A percentile compares a stretch with the other conserved stretches of the same genome.
Evolutionary conservation across 2,329 filamentous ascomycete genomes (phyloP).

Genomic region (Epichloe coenophiala): DNA sequence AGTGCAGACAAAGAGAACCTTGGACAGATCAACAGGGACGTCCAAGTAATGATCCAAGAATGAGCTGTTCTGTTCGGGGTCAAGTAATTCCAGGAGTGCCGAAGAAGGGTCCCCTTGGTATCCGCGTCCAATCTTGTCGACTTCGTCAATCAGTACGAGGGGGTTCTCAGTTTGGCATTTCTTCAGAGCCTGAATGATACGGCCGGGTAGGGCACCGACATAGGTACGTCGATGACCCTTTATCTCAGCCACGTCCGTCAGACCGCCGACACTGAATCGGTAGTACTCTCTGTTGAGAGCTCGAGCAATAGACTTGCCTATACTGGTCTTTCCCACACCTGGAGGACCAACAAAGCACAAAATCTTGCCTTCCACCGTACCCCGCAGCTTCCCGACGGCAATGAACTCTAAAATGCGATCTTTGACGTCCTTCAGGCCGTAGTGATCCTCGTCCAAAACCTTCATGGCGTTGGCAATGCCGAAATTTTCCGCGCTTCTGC

Average conservation of each 20-base stretch:
- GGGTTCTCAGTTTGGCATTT: conserved; percentile 97
- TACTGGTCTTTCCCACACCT: conserved; percentile 96
- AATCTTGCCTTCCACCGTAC: conserved; percentile 96
- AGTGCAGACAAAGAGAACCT: conserved; percentile 96
- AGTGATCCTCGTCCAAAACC: conserved; percentile 91
- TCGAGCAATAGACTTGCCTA: conserved; percentile 93
- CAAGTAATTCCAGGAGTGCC: conserved; percentile 81
- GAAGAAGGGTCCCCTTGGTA: conserved; percentile 95
- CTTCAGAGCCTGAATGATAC: conserved; percentile 96
- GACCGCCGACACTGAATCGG: conserved; percentile 90
- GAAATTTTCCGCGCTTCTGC: conserved; percentile 92
- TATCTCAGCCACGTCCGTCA: conserved; percentile 96
- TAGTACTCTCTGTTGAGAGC: conserved; percentile 95
- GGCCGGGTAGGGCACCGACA: conserved; percentile 85
- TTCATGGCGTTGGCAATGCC: conserved; percentile 80
- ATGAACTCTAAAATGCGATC: conserved; percentile 98
- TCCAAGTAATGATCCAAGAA: conserved; percentile 99
- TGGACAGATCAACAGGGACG: conserved; percentile 90
- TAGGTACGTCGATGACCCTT: conserved; percentile 96
- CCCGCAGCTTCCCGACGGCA: conserved; percentile 89
- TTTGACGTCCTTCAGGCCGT: conserved; percentile 95
- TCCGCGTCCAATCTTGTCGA: conserved; percentile 94
- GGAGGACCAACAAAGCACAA: conserved; percentile 94
- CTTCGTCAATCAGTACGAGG: conserved; percentile 88
- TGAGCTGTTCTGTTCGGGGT: conserved; percentile 93